Base-by-base conservation (phyloP, 129 eudicot species). In the Pseudognaphalium luteoalbum region DNA sequence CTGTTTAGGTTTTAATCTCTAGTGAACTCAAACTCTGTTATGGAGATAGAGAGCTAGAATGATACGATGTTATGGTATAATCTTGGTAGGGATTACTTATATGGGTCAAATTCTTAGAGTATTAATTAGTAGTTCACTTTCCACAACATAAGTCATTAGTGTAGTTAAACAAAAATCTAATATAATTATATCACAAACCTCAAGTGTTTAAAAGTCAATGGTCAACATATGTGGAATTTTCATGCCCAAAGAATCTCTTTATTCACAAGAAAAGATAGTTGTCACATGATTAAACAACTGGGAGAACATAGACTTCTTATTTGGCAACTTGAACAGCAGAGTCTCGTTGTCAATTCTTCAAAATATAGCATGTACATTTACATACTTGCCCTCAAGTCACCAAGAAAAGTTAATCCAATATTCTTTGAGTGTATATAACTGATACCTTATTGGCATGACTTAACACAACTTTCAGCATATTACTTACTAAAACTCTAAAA, bases 391-490 rank as follows among this genome's bases (percentile, higher is more conserved):
- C 71, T 15, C 19, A 11, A 50, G 17, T n/a, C 60, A 32, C 21
- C 79, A 47, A 19, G 21, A 19, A 71, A 66, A 29, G 47, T 57
- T 41, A 25, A 16, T 9, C 68, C 28, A 14, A 58, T 14, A 42
- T 59, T 9, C 75, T 57, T 77, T 59, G 71, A 60, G 70, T 74
- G 81, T 68, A 68, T 77, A 56, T 68, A 77, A 56, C 20, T 57
- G 69, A 25, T 28, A 30, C 67, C 51, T 42, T 66, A 17, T 52
- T 79, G 60, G 51, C 68, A 64, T 20, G 61, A 70, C 71, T 60
- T 71, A 56, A 0, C 69, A 62, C 2, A 70, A 65, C 10, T 41
- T 41, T 72, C 22, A 79, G 14, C 61, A 64, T 22, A 35, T 65
- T 42, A 8, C 17, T 25, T 59, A 54, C 50, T 73, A 66, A 28